These are phyloP conservation scores for Stipa capillata DNA, from an alignment of 176 grass and related monocot species.

Conservation along the genomic window DNA sequence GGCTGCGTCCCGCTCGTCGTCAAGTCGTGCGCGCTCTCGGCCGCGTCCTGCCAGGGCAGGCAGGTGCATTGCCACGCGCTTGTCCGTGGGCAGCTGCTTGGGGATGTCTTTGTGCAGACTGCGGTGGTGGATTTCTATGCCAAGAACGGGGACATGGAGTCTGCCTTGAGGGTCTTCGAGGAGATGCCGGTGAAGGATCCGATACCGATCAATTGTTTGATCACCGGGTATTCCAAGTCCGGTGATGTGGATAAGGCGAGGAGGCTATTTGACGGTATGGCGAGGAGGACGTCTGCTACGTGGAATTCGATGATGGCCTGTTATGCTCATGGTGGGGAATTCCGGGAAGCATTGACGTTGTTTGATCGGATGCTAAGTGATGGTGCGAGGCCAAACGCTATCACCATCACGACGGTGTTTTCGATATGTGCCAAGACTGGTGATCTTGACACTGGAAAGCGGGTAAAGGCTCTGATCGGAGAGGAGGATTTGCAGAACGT, in stretches of 20 bases:
- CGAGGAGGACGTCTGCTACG: conserved; percentile 51
- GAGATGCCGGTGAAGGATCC: conserved; percentile 55
- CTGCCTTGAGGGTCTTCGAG: conserved; percentile 42
- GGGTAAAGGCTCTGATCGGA: conserved; percentile 25
- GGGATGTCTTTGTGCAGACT: conserved; percentile 46
- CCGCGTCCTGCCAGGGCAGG: conserved; percentile 34
- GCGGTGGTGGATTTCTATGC: conserved; percentile 83
- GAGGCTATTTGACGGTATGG: conserved; percentile 59
- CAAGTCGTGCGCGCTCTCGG: conserved; percentile 49
- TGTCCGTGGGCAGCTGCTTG: conserved; percentile 38
- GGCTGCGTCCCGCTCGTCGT: conserved; percentile 43
- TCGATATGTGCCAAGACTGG: conserved; percentile 72
- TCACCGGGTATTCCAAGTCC: conserved; percentile 66
- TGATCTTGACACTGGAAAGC: conserved; percentile 47
- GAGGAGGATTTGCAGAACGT: conserved; percentile 46
- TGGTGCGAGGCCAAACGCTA: conserved; percentile 51
- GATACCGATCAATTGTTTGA: conserved; percentile 78
- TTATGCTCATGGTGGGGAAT: conserved; percentile 49
- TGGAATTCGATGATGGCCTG: conserved; percentile 91
- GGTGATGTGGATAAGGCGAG: conserved; percentile 47
- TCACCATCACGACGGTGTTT: conserved; percentile 61
- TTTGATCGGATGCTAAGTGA: conserved; percentile 62
- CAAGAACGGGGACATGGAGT: conserved; percentile 56
- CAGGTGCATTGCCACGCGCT: conserved; percentile 59
- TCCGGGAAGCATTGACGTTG: conserved; percentile 48